Base-by-base conservation (phyloP, 1,139 yeast species). In the Pneumocystis jirovecii region DNA sequence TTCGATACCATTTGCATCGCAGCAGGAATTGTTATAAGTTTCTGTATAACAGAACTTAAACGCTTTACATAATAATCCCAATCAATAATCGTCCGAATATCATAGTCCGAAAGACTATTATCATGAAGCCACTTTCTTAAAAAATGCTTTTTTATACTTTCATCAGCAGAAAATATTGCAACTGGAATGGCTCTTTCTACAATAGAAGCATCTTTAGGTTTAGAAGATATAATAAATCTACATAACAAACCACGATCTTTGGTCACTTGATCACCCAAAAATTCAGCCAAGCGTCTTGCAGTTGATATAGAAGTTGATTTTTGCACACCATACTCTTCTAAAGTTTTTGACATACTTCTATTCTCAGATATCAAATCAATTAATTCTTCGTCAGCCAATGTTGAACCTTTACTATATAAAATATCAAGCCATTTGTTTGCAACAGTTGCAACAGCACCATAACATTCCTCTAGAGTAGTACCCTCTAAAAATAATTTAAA, bases 351-450 rank as follows among this genome's bases (percentile, higher is more conserved):
- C 98, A 95, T 93, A 74, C 91, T 86, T 78, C 95, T 85, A 73
- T 93, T 93, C 74, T 95, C 98, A 77, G 97, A 89, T 84, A 95
- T 91, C 71, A 95, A 83, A 71, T 87, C 96, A 72, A 95, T 87
- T 70, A 95, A 81, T 75, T 95, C 99, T 72, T 89, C 96, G 74
- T 93, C 96, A 73, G 91, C 97, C 50, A 93, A 79, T 80, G 88
- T 86, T 1, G 83, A 80, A 60, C 98, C 99, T 70, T 85, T 85
- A 1, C 93, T 85, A 65, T 91, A 96, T 65, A 95, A 77, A 15
- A 95, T 95, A 77, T 93, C 97, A 45, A 95, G 78, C 98, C 98
- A 95, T 70, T 95, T 85, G 71, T 93, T 88, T 1, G 98, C 98
- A 44, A 93, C 96, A 50, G 81, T 80, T 0, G 97, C 97, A 31